Percentiles rank a stretch among this genome's conserved stretches.
Conservation (phyloP, 129 eudicot genomes). For the Daucus carota region DH1_v3.0 NC_030388.2:31677001-31677500, state of each 20-base stretch:
- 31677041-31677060: slow-evolving; percentile 96
- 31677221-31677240: not conserved
- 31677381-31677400: slow-evolving; percentile 11
- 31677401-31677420: not conserved
- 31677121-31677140: slow-evolving; percentile 65
- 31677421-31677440: not conserved
- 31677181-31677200: slow-evolving; percentile 96
- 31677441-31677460: not conserved
- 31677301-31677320: slow-evolving; percentile 94
- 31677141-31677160: slow-evolving; percentile 97
- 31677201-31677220: slow-evolving; percentile 13
- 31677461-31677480: not conserved
- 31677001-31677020: slow-evolving; percentile 17
- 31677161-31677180: slow-evolving; percentile 88
- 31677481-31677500: not conserved
- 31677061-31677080: slow-evolving; percentile 1
- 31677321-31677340: slow-evolving; percentile 96
- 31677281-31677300: slow-evolving; percentile 15
- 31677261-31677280: not conserved
- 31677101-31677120: not conserved
- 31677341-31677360: slow-evolving; percentile 94
- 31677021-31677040: slow-evolving; percentile 88
- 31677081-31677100: not conserved
- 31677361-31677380: slow-evolving; percentile 86
- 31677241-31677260: slow-evolving; percentile 4